phyloP scores from a whole-genome alignment of 768 basidiomycete species.

The Leucosporidium yakuticum region DNA sequence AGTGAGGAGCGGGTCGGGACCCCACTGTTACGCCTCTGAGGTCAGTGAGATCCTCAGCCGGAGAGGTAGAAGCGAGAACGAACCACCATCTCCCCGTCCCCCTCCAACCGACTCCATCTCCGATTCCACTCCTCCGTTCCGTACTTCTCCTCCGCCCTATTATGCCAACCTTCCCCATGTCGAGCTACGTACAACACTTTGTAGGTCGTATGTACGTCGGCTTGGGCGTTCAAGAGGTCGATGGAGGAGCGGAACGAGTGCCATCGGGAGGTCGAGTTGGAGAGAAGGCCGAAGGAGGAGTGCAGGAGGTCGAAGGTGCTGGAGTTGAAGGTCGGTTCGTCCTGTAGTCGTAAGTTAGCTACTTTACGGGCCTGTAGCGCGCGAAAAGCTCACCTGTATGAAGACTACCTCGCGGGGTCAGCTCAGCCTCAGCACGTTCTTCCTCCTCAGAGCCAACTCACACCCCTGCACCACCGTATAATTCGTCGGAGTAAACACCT shows the following conservation, averaged over 20 bases:
- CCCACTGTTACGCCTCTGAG: slow-evolving; percentile 32
- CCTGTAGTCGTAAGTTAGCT: not conserved
- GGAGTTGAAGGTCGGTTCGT: not conserved
- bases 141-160: slow-evolving; percentile 31
- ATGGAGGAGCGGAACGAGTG: slow-evolving; percentile 18
- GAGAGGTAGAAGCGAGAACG: not conserved
- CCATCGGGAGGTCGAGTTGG: slow-evolving; percentile 30
- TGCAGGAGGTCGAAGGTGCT: not conserved
- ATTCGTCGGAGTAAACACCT: slow-evolving; percentile 5
- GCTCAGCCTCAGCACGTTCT: not conserved
- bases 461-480: slow-evolving; percentile 17
- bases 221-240: slow-evolving; percentile 23
- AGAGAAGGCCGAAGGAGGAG: slow-evolving; percentile 24
- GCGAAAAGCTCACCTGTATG: not conserved
- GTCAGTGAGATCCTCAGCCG: not conserved
- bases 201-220: slow-evolving; percentile 34
- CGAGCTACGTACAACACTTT: slow-evolving; percentile 39
- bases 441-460: not conserved
- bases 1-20: slow-evolving; percentile 39
- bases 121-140: slow-evolving; percentile 37
- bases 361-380: not conserved
- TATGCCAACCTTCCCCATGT: slow-evolving; percentile 41
- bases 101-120: slow-evolving; percentile 35
- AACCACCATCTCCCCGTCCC: slow-evolving; percentile 36
- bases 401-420: slow-evolving; percentile 14